Evolutionary conservation across 306 rosid genomes (phyloP).

Genomic region (Canavalia gladiata): DNA sequence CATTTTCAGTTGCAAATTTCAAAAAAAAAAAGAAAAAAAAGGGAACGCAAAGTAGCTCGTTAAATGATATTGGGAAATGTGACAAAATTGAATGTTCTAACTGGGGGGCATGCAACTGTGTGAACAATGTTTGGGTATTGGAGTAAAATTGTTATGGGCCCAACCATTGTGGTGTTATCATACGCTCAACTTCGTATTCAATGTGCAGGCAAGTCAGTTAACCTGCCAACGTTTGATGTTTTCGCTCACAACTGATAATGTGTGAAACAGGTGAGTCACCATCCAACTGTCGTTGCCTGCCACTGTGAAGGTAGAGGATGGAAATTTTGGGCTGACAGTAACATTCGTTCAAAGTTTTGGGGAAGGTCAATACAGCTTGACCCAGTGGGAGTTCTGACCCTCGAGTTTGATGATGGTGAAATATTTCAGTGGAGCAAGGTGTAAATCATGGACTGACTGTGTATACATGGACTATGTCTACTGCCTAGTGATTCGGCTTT

Average conservation of each 20-base stretch:
- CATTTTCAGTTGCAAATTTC: neutral
- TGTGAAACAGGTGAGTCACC: constrained; percentile 94
- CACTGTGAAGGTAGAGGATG: constrained; percentile 99
- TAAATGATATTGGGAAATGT: constrained; percentile 22
- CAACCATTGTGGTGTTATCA: constrained; percentile 7
- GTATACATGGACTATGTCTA: constrained; percentile 23
- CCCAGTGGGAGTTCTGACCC: constrained; percentile 85
- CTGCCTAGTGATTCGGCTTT: neutral
- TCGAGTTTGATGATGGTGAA: constrained; percentile 98
- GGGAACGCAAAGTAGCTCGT: neutral
- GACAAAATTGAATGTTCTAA: constrained; percentile 12
- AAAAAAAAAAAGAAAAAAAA: neutral
- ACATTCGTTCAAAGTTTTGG: constrained; percentile 94
- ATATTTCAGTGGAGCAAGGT: constrained; percentile 99
- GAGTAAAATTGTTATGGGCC: neutral
- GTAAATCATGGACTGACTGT: constrained; percentile 31
- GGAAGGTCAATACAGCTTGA: constrained; percentile 98
- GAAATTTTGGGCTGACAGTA: constrained; percentile 98
- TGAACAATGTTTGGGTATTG: neutral
- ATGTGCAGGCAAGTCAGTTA: constrained; percentile 3
- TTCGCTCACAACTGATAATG: constrained; percentile 30
- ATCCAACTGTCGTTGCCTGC: constrained; percentile 96
- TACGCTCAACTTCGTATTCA: neutral
- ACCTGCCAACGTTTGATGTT: constrained; percentile 21
- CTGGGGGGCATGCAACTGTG: constrained; percentile 17